Evolutionary conservation across 352 stramenopile genomes (phyloP).

Genomic region (Pythium rishiriense): DNA sequence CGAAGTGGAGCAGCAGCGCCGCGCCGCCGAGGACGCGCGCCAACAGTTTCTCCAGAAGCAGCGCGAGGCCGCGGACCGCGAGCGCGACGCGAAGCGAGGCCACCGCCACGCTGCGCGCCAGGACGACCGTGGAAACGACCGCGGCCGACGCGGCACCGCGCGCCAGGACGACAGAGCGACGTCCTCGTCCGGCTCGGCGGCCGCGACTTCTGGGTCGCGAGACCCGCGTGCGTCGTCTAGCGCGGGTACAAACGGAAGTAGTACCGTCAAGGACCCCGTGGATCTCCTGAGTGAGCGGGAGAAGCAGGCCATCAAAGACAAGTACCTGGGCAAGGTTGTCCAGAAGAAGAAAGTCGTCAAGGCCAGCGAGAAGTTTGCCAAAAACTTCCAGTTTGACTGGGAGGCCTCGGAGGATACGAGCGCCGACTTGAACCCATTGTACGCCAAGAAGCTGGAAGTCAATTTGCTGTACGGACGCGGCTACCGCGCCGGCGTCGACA

Average conservation of each 20-base stretch:
- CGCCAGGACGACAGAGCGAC: slow-evolving; percentile 1
- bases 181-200: not conserved
- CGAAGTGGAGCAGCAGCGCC: slow-evolving; percentile 61
- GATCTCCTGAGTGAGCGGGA: slow-evolving; percentile 65
- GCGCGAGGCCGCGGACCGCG: slow-evolving; percentile 37
- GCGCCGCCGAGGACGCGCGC: slow-evolving; percentile 53
- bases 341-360: slow-evolving; percentile 92
- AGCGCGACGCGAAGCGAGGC: slow-evolving; percentile 12
- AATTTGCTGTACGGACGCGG: slow-evolving; percentile 91
- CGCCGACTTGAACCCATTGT: slow-evolving; percentile 90
- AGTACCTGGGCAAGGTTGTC: slow-evolving; percentile 87
- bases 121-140: slow-evolving; percentile 10
- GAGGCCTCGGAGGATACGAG: slow-evolving; percentile 92
- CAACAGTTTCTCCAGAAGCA: slow-evolving; percentile 68
- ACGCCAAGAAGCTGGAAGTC: slow-evolving; percentile 85
- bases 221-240: slow-evolving; percentile 1
- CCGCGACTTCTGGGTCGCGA: not conserved
- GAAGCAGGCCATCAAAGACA: slow-evolving; percentile 82
- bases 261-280: slow-evolving; percentile 2
- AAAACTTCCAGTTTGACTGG: slow-evolving; percentile 96
- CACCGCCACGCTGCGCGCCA: slow-evolving; percentile 18
- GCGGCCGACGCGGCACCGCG: slow-evolving; percentile 4
- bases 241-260: not conserved
- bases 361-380: slow-evolving; percentile 91
- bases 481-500: slow-evolving; percentile 92